Evolutionary conservation across 2,329 filamentous ascomycete genomes (phyloP).

Genomic region (Tolypocladium ovalisporum): DNA sequence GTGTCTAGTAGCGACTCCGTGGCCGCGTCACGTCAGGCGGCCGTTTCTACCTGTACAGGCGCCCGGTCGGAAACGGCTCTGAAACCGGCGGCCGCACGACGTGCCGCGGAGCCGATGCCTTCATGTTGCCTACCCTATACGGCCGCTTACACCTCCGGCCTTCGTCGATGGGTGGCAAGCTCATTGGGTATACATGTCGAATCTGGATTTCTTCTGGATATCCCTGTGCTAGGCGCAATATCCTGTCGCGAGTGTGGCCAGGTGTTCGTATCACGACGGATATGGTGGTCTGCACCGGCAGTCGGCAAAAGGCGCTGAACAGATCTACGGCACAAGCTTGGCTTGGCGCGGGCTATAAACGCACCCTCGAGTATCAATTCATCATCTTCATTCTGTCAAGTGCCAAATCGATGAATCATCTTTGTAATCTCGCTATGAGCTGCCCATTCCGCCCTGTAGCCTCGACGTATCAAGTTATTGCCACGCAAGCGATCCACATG

Average conservation of each 20-base stretch:
- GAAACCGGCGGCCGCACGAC: not conserved
- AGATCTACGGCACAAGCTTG: too few species aligned
- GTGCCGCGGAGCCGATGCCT: not conserved
- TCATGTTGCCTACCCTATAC: not conserved
- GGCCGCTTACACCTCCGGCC: not conserved
- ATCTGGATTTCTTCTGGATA: too few species aligned
- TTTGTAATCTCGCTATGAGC: not conserved
- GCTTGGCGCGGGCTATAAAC: too few species aligned
- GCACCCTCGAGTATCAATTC: too few species aligned
- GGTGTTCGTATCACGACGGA: too few species aligned
- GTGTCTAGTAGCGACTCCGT: not conserved
- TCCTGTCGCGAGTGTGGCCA: too few species aligned
- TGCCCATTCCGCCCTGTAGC: not conserved
- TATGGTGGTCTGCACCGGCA: too few species aligned
- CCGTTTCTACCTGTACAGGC: not conserved
- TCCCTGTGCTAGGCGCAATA: too few species aligned
- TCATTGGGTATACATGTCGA: not conserved
- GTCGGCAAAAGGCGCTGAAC: too few species aligned
- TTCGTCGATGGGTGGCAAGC: not conserved
- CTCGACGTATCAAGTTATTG: not conserved
- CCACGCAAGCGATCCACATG: not conserved
- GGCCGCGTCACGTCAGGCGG: not conserved
- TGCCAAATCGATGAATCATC: not conserved
- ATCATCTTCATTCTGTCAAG: too few species aligned
- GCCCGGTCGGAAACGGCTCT: not conserved